phyloP scores from a whole-genome alignment of 129 eudicot species.

The Solidago caesia region DNA sequence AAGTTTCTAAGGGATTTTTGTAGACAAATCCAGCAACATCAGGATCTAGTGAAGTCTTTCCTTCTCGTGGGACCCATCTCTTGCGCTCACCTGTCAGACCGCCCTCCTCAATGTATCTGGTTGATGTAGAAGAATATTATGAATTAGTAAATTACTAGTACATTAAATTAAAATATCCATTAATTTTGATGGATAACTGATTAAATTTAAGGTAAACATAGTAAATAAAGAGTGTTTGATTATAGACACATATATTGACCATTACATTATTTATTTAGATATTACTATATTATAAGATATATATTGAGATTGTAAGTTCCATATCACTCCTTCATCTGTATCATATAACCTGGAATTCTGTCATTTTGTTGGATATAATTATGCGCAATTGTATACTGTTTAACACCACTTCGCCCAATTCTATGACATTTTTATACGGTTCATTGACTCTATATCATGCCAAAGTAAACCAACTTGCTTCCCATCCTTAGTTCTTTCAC shows the following conservation, averaged over 20 bases:
- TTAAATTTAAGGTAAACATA: background rate
- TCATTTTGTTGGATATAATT: background rate
- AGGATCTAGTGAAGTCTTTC: constrained; percentile 91
- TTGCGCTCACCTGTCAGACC: constrained; percentile 97
- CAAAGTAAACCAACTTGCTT: background rate
- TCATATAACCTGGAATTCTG: background rate
- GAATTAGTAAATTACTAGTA: background rate
- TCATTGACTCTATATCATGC: background rate
- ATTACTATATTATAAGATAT: background rate
- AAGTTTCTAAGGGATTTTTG: constrained; percentile 80
- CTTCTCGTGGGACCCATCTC: constrained; percentile 97
- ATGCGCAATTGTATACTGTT: background rate
- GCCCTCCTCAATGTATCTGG: constrained; percentile 85
- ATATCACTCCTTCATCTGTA: background rate
- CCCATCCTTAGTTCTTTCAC: background rate
- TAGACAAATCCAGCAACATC: constrained; percentile 79
- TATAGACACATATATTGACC: constrained; percentile 10
- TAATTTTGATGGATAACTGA: background rate
- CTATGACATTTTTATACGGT: background rate
- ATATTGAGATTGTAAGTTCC: background rate
- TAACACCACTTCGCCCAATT: background rate
- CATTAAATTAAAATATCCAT: background rate
- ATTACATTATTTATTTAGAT: background rate
- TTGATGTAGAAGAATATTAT: constrained; percentile 29
- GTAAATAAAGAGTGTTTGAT: background rate